Conservation (phyloP, 2,329 filamentous ascomycete species). For the Fonsecaea erecta region DNA sequence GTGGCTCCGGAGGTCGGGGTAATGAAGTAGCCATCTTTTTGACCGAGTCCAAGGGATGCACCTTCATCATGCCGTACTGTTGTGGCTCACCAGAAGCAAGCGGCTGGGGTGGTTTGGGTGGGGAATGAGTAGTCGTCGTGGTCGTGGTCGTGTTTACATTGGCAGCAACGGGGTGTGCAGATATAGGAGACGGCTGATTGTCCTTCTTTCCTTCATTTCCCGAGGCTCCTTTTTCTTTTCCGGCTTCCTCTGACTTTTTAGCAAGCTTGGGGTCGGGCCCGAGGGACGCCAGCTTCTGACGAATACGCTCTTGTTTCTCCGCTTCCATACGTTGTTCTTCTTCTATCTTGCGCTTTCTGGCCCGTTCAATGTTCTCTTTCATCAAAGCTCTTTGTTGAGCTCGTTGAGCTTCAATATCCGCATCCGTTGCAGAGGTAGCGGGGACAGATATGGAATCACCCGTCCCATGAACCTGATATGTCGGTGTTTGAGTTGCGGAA, state of each 20-base stretch:
- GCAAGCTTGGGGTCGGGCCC: conserved; percentile 31
- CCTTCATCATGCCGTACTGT: conserved; percentile 67
- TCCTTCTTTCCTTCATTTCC: conserved; percentile 32
- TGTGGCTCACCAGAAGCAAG: conserved; percentile 62
- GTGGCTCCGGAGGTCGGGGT: conserved; percentile 42
- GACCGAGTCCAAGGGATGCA: conserved; percentile 61
- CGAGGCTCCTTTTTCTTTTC: conserved; percentile 5
- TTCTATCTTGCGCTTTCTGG: conserved; percentile 58
- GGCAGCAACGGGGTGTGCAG: conserved; percentile 11
- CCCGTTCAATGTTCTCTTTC: conserved; percentile 63
- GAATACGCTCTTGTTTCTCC: conserved; percentile 62
- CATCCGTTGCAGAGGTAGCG: conserved; percentile 26
- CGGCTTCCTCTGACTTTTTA: conserved; percentile 19
- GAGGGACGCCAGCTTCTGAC: conserved; percentile 60
- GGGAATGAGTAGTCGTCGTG: conserved; percentile 48
- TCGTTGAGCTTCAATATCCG: conserved; percentile 34
- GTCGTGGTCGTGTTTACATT: conserved; percentile 44
- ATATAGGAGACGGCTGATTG: conserved; percentile 31
- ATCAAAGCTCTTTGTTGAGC: conserved; percentile 63
- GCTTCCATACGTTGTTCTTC: conserved; percentile 62
- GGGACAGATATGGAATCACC: conserved; percentile 40
- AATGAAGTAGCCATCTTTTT: conserved; percentile 46
- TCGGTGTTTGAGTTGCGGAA: conserved; percentile 34
- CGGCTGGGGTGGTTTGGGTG: conserved; percentile 63
- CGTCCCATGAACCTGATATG: conserved; percentile 41